phyloP scores from a whole-genome alignment of 768 basidiomycete genomes.

The Termitomyces sp. region DNA sequence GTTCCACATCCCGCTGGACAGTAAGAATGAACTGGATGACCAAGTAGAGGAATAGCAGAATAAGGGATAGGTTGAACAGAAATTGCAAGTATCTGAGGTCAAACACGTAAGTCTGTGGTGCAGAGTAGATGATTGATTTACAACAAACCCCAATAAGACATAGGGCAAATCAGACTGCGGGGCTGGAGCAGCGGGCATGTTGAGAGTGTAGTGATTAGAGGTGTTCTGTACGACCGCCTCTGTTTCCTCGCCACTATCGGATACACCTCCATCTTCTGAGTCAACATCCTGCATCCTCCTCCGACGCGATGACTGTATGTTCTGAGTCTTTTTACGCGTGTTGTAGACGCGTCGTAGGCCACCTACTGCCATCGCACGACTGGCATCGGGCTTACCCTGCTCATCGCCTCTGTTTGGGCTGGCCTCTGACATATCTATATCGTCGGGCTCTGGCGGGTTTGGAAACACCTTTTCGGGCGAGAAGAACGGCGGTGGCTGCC shows the following conservation, averaged over 20 bases:
- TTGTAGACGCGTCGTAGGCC: constrained; percentile 63
- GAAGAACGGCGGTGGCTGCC: constrained; percentile 61
- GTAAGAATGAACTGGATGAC: constrained; percentile 83
- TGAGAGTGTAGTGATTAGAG: constrained; percentile 80
- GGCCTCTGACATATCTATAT: constrained; percentile 72
- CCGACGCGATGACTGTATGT: constrained; percentile 8
- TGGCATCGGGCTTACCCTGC: constrained; percentile 25
- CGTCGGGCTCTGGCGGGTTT: constrained; percentile 45
- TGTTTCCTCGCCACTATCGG: constrained; percentile 44
- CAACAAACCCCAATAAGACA: constrained; percentile 75
- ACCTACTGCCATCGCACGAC: constrained; percentile 55
- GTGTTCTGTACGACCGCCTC: constrained; percentile 41
- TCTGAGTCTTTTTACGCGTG: constrained; percentile 46
- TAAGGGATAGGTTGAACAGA: constrained; percentile 85
- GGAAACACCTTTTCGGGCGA: constrained; percentile 59
- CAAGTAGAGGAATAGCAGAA: constrained; percentile 80
- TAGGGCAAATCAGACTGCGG: constrained; percentile 69
- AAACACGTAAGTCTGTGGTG: constrained; percentile 13
- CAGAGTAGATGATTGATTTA: neutral
- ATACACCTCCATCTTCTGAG: constrained; percentile 36
- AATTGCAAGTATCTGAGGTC: constrained; percentile 80
- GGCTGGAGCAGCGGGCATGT: constrained; percentile 58
- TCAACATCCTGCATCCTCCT: constrained; percentile 22
- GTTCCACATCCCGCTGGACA: constrained; percentile 85
- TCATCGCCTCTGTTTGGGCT: constrained; percentile 54